Conservation (phyloP, 1,284 basidiomycete genomes). For the Boletellus dicymbophilus region DNA sequence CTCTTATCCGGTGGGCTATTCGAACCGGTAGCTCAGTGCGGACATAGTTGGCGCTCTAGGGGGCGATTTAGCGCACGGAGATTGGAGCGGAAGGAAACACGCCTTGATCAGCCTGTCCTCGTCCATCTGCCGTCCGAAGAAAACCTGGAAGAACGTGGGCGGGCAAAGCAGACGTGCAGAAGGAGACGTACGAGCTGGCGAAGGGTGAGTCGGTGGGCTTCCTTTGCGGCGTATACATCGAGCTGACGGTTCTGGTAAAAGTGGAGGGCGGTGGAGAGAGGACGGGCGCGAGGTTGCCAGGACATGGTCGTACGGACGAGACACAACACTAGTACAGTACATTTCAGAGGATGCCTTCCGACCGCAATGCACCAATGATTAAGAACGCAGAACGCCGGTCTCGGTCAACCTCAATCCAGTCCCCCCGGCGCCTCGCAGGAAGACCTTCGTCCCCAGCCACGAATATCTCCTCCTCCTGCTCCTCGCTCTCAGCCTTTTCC, state of each 20-base stretch:
- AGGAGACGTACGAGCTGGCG: conserved; percentile 70
- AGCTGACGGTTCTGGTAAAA: conserved; percentile 88
- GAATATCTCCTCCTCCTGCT: conserved; percentile 49
- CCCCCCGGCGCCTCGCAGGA: conserved; percentile 47
- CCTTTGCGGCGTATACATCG: conserved; percentile 78
- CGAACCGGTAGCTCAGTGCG: conserved; percentile 87
- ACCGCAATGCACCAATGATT: conserved; percentile 71
- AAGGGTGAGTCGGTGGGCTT: conserved; percentile 74
- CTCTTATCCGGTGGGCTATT: conserved; percentile 86
- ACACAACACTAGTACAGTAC: no score
- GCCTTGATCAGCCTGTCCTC: conserved; percentile 75
- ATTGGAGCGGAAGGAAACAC: conserved; percentile 1
- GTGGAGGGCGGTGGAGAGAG: conserved; percentile 56
- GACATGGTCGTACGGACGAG: conserved; percentile 22
- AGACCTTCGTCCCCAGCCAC: conserved; percentile 55
- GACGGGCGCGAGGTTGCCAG: conserved; percentile 26
- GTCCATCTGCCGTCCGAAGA: conserved; percentile 78
- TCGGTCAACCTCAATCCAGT: conserved; percentile 75
- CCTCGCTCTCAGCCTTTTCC: conserved; percentile 23
- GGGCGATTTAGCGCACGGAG: neutral
- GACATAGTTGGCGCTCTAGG: conserved; percentile 86
- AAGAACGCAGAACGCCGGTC: conserved; percentile 75
- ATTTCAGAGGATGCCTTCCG: conserved; percentile 63
- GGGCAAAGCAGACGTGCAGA: conserved; percentile 7
- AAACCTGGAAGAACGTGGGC: conserved; percentile 43